These are phyloP conservation scores for Scedosporium aurantiacum DNA, from an alignment of 2,329 filamentous ascomycete species.

Conservation along the genomic window DNA sequence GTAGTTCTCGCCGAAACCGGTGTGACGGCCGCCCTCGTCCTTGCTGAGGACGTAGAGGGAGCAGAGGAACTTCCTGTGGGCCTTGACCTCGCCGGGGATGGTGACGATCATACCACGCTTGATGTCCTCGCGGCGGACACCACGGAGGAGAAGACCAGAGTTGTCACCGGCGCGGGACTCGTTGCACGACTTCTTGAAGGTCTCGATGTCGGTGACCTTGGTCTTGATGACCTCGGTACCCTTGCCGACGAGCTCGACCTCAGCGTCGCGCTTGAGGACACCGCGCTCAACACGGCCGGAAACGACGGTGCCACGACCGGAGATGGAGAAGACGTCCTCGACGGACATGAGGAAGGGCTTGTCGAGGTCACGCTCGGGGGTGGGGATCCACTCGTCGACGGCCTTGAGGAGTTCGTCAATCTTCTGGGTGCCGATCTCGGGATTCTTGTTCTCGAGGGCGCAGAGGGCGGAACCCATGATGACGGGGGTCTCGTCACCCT, in stretches of 20 bases:
- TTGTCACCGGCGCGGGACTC: slow-evolving; percentile 95
- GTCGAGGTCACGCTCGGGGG: slow-evolving; percentile 82
- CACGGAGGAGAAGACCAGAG: slow-evolving; percentile 91
- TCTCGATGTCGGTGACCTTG: slow-evolving; percentile 99
- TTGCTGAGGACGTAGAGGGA: slow-evolving; percentile 97
- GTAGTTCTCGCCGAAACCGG: slow-evolving; percentile 92
- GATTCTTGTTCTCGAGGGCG: slow-evolving; percentile 75
- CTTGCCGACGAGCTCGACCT: slow-evolving; percentile 92
- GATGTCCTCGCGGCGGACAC: slow-evolving; percentile 91
- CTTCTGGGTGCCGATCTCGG: slow-evolving; percentile 76
- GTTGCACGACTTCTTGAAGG: slow-evolving; percentile 99
- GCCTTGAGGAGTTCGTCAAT: slow-evolving; percentile 86
- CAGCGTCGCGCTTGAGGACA: slow-evolving; percentile 81
- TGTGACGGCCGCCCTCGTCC: slow-evolving; percentile 96
- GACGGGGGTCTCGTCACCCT: slow-evolving; percentile 95
- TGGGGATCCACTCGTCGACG: slow-evolving; percentile 94
- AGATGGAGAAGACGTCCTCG: slow-evolving; percentile 84
- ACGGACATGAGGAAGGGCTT: slow-evolving; percentile 99
- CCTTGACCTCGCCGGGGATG: slow-evolving; percentile 71
- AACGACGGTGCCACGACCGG: slow-evolving; percentile 90
- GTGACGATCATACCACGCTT: slow-evolving; percentile 89
- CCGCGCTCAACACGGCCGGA: slow-evolving; percentile 97
- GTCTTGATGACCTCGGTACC: slow-evolving; percentile 77
- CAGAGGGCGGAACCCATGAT: slow-evolving; percentile 94
- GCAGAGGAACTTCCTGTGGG: slow-evolving; percentile 82